Conservation (phyloP, 345 rosid species). For the Ailanthus altissimus region DNA sequence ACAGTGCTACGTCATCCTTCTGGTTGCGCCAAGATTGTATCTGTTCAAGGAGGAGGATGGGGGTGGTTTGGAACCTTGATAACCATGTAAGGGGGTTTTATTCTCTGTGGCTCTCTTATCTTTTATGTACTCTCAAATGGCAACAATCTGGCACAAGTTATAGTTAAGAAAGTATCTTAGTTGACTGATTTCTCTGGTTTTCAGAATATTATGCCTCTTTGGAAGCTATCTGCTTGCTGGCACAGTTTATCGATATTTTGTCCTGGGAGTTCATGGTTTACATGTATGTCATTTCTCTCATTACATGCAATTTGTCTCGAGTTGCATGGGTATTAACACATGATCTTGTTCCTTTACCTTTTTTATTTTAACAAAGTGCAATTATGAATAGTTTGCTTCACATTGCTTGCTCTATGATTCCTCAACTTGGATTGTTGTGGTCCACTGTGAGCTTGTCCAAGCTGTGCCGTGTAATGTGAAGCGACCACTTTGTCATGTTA, state of each 20-base stretch:
- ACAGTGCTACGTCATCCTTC: conserved; percentile 81
- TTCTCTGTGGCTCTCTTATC: neutral
- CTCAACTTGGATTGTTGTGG: neutral
- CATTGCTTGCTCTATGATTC: neutral
- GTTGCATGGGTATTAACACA: neutral
- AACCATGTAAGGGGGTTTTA: conserved; percentile 47
- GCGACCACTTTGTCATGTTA: neutral
- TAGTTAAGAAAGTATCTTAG: conserved; percentile 18
- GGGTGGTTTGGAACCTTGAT: conserved; percentile 78
- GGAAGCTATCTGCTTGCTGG: conserved; percentile 84
- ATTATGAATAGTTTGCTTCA: neutral
- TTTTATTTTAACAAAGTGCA: neutral
- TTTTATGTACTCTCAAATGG: conserved; percentile 2
- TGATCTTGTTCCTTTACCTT: neutral
- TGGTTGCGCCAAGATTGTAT: conserved; percentile 68
- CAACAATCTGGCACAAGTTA: conserved; percentile 1
- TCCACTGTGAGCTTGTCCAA: neutral
- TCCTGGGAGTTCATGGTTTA: conserved; percentile 66
- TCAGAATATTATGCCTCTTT: conserved; percentile 68
- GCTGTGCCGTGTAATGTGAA: neutral
- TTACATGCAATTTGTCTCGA: neutral
- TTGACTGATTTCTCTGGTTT: conserved; percentile 23
- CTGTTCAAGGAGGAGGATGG: conserved; percentile 64
- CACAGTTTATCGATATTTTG: conserved; percentile 62
- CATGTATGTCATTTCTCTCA: conserved; percentile 53